Percentiles rank a stretch among this genome's conserved stretches.
phyloP scores from a whole-genome alignment of 2,329 filamentous ascomycete genomes.

The Chalaropsis ovoidea region DNA sequence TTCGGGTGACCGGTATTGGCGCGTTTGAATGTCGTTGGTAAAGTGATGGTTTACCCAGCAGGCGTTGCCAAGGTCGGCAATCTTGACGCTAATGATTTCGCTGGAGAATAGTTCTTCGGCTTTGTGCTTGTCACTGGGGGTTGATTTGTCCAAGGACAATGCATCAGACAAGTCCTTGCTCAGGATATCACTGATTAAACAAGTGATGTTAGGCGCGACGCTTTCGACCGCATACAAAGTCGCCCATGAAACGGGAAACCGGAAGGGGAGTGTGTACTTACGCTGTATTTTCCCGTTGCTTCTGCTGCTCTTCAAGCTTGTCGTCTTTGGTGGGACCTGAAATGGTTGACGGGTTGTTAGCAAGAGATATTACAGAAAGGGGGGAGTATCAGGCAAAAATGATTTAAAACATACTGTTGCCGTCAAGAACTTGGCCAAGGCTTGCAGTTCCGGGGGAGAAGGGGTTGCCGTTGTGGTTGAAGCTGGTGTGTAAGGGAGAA shows the following conservation, averaged over 20 bases:
- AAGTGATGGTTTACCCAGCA: conserved; percentile 99
- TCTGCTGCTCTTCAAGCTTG: conserved; percentile 57
- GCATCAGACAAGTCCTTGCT: conserved; percentile 92
- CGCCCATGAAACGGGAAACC: conserved; percentile 16
- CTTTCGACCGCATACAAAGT: conserved; percentile 22
- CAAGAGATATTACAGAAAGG: not conserved
- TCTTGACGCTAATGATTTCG: conserved; percentile 94
- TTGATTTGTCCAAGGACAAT: conserved; percentile 64
- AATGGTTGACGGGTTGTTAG: not conserved
- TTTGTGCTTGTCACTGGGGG: conserved; percentile 51
- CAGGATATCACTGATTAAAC: conserved; percentile 59
- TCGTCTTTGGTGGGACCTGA: conserved; percentile 21
- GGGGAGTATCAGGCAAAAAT: not conserved
- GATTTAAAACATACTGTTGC: conserved; percentile 15
- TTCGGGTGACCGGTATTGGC: conserved; percentile 93
- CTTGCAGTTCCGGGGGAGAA: conserved; percentile 41
- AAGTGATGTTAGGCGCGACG: conserved; percentile 25
- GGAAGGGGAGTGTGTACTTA: conserved; percentile 42
- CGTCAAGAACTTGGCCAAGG: conserved; percentile 73
- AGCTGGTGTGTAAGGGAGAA: conserved; percentile 85
- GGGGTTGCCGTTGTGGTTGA: conserved; percentile 50
- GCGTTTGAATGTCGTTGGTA: conserved; percentile 96
- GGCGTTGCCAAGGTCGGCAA: conserved; percentile 93
- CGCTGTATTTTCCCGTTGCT: conserved; percentile 87
- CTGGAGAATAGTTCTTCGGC: conserved; percentile 47